Base-by-base conservation (phyloP, 2,329 filamentous ascomycete species). In the Aspergillus neoniger region DNA sequence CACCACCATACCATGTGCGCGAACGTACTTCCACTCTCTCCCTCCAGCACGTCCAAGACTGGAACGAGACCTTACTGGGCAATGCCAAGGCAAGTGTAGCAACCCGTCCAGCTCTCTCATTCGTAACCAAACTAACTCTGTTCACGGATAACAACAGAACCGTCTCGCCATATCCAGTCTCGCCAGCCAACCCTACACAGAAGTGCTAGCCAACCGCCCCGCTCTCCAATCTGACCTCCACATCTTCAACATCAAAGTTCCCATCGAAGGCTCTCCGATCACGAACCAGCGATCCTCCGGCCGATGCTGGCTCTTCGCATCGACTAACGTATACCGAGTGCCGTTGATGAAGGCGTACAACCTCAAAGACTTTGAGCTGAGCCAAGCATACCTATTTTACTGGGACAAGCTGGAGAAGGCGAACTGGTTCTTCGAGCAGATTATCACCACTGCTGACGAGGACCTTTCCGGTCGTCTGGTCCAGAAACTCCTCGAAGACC, bases 381-480 rank as follows among this genome's bases (percentile, higher is more conserved):
- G 89, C 30, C 92, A 96, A 77, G 83, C 88, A 1, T 96, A 96
- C 70, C 83, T 96, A 4, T 96, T 94, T 79, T 96, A 92, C 83
- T 96, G 90, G 89, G 92, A 96, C 76, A 96, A 96, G 79, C 85
- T 96, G 19, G 92, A 96, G 76, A 96, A 96, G 77, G 84, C 89
- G 8, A 96, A 96, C 76, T 96, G 86, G 81, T 96, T 96, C 79
- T 83, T 96, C 17, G 91, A 96, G 77, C 89, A 91, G 70, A 86
- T 94, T 62, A 85, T 96, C 58, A 87, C 91, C 64, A 96, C 92
- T 0, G 83, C 86, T 0, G 80, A 81, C 55, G 83, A 92, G 68
- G 86, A 88, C 36, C 82, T 96, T 1, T 90, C 93, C 65, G 84
- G 87, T 21, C 81, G 92, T 9, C 77, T 96, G 4, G 83, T 96